Evolutionary conservation across 2,329 filamentous ascomycete genomes (phyloP), one percentile per base, ranked within the genome.

Genomic region (Dendryphion nanum): DNA sequence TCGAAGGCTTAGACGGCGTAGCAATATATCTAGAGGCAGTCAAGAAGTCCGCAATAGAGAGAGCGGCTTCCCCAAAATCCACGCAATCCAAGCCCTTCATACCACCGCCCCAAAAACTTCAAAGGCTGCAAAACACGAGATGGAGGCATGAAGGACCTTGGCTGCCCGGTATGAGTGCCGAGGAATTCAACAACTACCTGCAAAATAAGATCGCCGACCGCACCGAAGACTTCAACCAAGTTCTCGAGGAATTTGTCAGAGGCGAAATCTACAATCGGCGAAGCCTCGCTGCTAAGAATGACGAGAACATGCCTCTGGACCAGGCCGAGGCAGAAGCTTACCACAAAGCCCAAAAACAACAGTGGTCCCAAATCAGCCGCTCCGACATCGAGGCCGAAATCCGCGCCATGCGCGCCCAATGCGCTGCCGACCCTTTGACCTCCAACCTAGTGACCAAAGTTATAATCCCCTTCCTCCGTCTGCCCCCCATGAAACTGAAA

Each of bases 91-190:
- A 33, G 4, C 31, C 31, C 12, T 21, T 21, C 31, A 33, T 7
- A 3, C 7, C 16, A 13, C 31, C 18, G 16, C 12, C 8, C 12
- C 44, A 60, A 38, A 37, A 43, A 17, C 40, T 35, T 3, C 51
- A 51, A 13, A 58, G 57, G 40, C 3, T 26, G n/a, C 54, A 57
- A 38, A 50, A 44, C 24, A 52, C 42, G 28, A 68, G 77, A 55
- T 82, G 77, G 72, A 77, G 78, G 55, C 76, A 75, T 49, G 66
- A 72, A 20, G 78, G 79, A 0, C 79, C 79, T n/a, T 81, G 73
- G 71, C 59, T 82, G 19, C 71, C 74, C 12, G 73, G 74, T 12
- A 74, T 79, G 67, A 72, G 72, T 20, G 70, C 77, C 40, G 67
- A 71, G 16, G 74, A 81, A 44, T 82, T 83, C 52, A 59, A 72